A percentile compares a stretch with the other conserved stretches of the same genome.
phyloP scores from a whole-genome alignment of 2,329 filamentous ascomycete genomes.

The Achaetomium macrosporum region DNA sequence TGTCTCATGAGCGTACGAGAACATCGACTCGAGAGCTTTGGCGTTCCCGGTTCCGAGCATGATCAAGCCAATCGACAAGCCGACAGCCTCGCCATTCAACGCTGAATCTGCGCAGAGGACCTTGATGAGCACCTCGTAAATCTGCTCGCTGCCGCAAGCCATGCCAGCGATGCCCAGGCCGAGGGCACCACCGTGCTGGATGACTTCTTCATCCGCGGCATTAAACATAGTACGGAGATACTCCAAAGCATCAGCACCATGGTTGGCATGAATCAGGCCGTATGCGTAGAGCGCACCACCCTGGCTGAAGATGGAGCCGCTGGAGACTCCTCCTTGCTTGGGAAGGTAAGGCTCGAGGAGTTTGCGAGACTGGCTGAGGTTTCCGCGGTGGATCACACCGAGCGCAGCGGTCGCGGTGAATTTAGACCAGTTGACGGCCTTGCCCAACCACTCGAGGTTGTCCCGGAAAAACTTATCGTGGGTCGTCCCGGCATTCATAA shows the following conservation, averaged over 20 bases:
- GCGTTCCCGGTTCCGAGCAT: constrained; percentile 98
- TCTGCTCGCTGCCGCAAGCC: constrained; percentile 84
- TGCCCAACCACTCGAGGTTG: constrained; percentile 95
- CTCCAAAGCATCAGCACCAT: constrained; percentile 81
- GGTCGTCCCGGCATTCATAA: constrained; percentile 98
- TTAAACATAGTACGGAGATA: constrained; percentile 72
- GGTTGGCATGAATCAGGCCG: constrained; percentile 94
- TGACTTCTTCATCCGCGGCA: constrained; percentile 78
- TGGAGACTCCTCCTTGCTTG: constrained; percentile 63
- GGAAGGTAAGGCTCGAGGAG: constrained; percentile 92
- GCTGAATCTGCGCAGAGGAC: constrained; percentile 92
- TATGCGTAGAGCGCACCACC: constrained; percentile 94
- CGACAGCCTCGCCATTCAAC: constrained; percentile 93
- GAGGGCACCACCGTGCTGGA: constrained; percentile 92
- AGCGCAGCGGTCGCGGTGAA: constrained; percentile 95
- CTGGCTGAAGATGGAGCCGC: constrained; percentile 89
- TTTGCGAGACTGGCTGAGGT: constrained; percentile 87
- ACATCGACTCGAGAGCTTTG: constrained; percentile 92
- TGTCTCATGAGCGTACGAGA: constrained; percentile 94
- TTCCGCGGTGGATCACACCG: constrained; percentile 93
- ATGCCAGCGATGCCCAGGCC: constrained; percentile 95
- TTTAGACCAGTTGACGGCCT: constrained; percentile 99
- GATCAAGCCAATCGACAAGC: constrained; percentile 91
- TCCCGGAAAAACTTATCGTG: constrained; percentile 98
- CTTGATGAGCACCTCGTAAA: constrained; percentile 85